These are phyloP conservation scores for Spatholobus suberectus DNA, from an alignment of 306 rosid genomes.

Conservation along the genomic window DNA sequence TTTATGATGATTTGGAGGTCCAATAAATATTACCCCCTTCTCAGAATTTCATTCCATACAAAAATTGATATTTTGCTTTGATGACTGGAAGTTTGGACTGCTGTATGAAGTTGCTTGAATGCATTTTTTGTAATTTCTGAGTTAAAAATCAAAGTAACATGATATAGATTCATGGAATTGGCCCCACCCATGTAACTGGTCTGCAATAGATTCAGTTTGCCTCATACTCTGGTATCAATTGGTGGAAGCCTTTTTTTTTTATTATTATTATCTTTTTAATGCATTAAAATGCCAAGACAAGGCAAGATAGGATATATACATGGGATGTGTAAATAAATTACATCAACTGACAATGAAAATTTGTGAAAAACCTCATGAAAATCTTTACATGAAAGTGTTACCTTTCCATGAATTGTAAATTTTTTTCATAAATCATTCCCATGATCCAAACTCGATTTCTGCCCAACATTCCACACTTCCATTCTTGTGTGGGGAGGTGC, in stretches of 20 bases:
- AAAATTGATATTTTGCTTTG: conserved; percentile 7
- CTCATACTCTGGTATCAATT: not conserved
- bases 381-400: not conserved
- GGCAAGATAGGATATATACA: not conserved
- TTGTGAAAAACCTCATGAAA: not conserved
- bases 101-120: not conserved
- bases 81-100: not conserved
- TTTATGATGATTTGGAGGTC: conserved; percentile 17
- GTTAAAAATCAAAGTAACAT: conserved; percentile 1
- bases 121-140: not conserved
- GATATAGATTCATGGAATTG: not conserved
- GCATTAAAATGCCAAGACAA: not conserved
- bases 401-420: not conserved
- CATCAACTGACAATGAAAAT: conserved; percentile 1
- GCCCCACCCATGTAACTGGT: not conserved
- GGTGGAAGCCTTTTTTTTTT: not conserved
- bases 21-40: not conserved
- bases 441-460: not conserved
- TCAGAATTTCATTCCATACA: not conserved
- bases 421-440: not conserved
- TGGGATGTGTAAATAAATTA: not conserved
- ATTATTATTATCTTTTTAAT: not conserved
- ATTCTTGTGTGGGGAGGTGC: too few species aligned
- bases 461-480: not conserved
- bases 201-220: not conserved